Evolutionary conservation across 805 yeast species (phyloP), one percentile per base, ranked within the genome.

Genomic region (Candida insectalens): DNA sequence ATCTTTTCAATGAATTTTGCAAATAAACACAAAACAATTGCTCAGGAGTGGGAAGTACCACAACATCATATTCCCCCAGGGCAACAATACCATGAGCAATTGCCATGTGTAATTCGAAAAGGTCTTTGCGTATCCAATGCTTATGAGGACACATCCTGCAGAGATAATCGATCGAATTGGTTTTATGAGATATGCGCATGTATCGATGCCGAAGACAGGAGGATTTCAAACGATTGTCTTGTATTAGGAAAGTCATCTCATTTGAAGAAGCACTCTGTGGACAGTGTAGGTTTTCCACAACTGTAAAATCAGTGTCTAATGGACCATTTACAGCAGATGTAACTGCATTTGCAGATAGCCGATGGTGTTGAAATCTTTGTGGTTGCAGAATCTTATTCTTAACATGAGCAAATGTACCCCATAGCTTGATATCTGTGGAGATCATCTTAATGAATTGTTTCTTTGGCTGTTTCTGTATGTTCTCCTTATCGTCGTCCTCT

Each of bases 1-100:
- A 46, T 19, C 46, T 35, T 32, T 38, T 44, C n/a, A 44, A 30
- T 10, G 26, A 37, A 14, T 45, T 40, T 2, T 21, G 23, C 7
- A 19, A 17, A 14, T 32, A 21, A 8, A 19, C 7, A 19, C 35
- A 32, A 17, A 32, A 32, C 4, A 50, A 25, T 6, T 42, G 43
- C 14, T 17, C 15, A 2, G 55, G 53, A 9, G 35, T 33, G 3
- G 52, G 49, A 4, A 49, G 19, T 2, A 36, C 41, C 1, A 43
- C 22, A 7, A 41, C 32, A 8, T 29, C 37, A 5, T 25, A 4
- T 25, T 22, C 27, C 22, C 32, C 28, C 6, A 33, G 12, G 3
- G 19, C 19, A 3, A 49, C 32, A 4, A 50, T 35, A 4, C 55
- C 55, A 31, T 50, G 55, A 1, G 52, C 47, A 16, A 41, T n/a